Conservation (phyloP, 345 rosid genomes). For the Camelina laxa region DNA sequence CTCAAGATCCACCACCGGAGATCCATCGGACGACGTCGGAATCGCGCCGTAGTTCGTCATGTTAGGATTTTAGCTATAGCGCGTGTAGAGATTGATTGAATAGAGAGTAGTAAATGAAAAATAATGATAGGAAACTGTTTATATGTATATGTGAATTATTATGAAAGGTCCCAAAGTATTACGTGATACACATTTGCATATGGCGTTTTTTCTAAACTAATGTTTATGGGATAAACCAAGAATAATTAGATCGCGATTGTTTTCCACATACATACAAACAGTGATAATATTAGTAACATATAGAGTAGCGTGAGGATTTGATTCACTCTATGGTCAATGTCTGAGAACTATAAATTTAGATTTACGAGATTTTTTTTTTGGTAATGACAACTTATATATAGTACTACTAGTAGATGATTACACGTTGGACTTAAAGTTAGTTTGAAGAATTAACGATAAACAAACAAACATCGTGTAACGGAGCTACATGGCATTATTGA, state of each 20-base stretch:
- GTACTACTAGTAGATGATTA: not conserved
- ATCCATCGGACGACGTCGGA: constrained; percentile 66
- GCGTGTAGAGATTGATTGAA: constrained; percentile 18
- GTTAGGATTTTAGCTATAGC: not conserved
- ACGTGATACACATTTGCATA: constrained; percentile 17
- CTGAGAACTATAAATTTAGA: constrained; percentile 2
- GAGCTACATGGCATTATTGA: constrained; percentile 35
- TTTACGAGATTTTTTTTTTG: not conserved
- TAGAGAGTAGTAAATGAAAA: constrained; percentile 1
- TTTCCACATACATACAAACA: too few relatives aligned
- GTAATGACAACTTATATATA: constrained; percentile 3
- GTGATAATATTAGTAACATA: not conserved
- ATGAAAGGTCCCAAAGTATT: constrained; percentile 7
- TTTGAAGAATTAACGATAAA: constrained; percentile 3
- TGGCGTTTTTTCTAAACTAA: not conserved
- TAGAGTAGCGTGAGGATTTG: constrained; percentile 24
- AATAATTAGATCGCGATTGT: not conserved
- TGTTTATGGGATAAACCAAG: not conserved
- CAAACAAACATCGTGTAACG: constrained; percentile 4
- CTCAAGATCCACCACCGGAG: constrained; percentile 46
- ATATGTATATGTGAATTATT: not conserved
- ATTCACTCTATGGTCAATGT: constrained; percentile 13
- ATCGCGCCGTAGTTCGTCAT: constrained; percentile 86
- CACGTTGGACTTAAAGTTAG: not conserved
- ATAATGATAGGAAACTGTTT: constrained; percentile 5